Evolutionary conservation across 2,329 filamentous ascomycete genomes (phyloP), one percentile per base, ranked within the genome.

Genomic region (Pseudogymnoascus verrucosus): DNA sequence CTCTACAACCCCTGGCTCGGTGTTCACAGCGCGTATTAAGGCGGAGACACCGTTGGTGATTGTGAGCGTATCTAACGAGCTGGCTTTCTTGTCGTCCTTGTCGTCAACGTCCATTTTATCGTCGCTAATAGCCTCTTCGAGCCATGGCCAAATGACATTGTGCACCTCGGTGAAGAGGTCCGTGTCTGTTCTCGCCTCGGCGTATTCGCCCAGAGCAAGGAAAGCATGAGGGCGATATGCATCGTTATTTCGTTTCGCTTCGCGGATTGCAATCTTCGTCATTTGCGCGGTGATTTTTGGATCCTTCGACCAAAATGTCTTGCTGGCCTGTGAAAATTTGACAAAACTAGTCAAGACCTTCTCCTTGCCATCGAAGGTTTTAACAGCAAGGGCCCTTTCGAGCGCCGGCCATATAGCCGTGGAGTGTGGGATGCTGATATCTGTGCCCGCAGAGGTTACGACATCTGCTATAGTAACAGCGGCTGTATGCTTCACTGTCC

Each of bases 281-380:
- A 93, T 86, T 69, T 88, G 82, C 7, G 83, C 80, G 10, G 83
- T 82, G 23, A 90, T 76, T 8, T 73, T 71, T 0, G 73, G 66
- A 67, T 88, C 82, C 5, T 75, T 74, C 57, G 79, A 76, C 79
- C 86, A 87, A 31, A 90, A 78, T 6, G 74, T 75, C 67, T 81
- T 82, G 0, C 84, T 84, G 66, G 87, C 85, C 70, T 85, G 82
- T 0, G 89, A 86, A 69, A 98, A 95, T 64, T 86, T 83, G 3
- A 91, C 88, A 74, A 95, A 91, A 5, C 90, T 88, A 47, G 86
- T 82, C 2, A 98, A 80, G 34, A 99, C 84, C 68, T 86, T 87
- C 76, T 97, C 92, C 73, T 99, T 99, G 21, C 91, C 91, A 0
- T 89, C 83, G 81, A 96, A 99, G 0, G 93, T 96, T 80, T 97